phyloP scores from a whole-genome alignment of 495 filamentous ascomycete genomes.

The Niebla homalea region DNA sequence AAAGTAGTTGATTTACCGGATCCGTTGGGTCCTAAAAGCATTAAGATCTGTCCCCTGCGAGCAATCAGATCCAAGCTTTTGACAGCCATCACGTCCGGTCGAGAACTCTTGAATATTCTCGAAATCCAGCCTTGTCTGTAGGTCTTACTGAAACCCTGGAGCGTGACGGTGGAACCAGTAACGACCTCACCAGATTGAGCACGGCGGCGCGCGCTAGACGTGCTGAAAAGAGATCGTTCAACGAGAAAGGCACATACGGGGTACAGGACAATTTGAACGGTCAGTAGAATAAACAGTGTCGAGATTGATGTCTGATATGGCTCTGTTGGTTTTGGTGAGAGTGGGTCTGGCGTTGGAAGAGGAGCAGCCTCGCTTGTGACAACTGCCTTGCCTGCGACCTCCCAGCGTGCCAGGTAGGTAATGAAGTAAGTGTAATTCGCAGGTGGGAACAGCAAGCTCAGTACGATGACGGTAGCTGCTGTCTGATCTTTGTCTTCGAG shows the following conservation, averaged over 20 bases:
- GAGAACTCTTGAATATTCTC: slow-evolving; percentile 21
- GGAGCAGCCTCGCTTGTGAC: slow-evolving; percentile 36
- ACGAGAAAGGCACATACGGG: slow-evolving; percentile 53
- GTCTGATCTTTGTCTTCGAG: slow-evolving; percentile 24
- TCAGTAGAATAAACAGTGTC: slow-evolving; percentile 50
- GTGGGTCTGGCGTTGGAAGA: no score
- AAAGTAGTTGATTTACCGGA: slow-evolving; percentile 33
- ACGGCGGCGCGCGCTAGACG: slow-evolving; percentile 43
- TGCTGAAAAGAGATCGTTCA: slow-evolving; percentile 61
- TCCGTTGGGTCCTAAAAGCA: slow-evolving; percentile 33
- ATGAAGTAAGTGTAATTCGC: slow-evolving; percentile 63
- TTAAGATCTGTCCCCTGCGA: slow-evolving; percentile 28
- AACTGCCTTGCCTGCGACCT: slow-evolving; percentile 36
- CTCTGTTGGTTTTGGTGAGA: slow-evolving; percentile 29
- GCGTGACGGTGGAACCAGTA: slow-evolving; percentile 35
- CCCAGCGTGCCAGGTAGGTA: slow-evolving; percentile 49
- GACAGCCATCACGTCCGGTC: slow-evolving; percentile 24
- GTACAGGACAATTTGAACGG: slow-evolving; percentile 58
- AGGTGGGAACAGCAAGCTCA: slow-evolving; percentile 57
- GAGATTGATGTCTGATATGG: slow-evolving; percentile 48
- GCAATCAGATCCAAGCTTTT: slow-evolving; percentile 23
- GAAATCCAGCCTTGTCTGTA: slow-evolving; percentile 50
- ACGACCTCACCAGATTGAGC: slow-evolving; percentile 24
- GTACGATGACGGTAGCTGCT: slow-evolving; percentile 40
- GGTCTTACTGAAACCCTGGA: slow-evolving; percentile 57